Conservation (phyloP, 176 grass and related monocot species). For the Triticum timopheevii region DNA sequence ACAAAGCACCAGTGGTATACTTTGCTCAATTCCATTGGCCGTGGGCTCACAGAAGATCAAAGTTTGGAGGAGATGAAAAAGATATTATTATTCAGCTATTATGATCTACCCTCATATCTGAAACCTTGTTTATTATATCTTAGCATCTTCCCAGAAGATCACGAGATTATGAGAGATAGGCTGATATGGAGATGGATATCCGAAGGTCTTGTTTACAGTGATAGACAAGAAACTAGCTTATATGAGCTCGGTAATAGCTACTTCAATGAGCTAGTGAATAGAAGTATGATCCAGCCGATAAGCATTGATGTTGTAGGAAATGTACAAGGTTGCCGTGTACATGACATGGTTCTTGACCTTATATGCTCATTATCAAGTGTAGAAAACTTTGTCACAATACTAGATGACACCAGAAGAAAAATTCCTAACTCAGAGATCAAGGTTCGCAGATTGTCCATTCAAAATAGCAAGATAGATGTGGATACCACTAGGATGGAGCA, state of each 20-base stretch:
- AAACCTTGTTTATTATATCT: background rate
- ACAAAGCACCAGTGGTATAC: background rate
- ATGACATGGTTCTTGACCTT: background rate
- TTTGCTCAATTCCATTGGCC: background rate
- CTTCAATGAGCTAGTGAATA: background rate
- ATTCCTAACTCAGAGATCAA: background rate
- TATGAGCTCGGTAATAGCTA: background rate
- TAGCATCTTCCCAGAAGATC: background rate
- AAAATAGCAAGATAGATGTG: background rate
- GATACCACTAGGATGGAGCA: background rate
- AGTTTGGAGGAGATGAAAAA: background rate
- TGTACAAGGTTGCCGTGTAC: background rate
- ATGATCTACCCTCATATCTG: background rate
- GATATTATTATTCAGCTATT: background rate
- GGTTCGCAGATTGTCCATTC: background rate
- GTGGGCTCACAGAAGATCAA: background rate
- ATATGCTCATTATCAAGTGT: background rate
- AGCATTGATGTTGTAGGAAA: background rate
- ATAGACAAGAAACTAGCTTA: background rate
- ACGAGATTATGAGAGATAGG: rapidly evolving
- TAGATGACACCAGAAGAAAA: background rate
- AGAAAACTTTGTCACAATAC: background rate
- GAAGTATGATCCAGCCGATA: background rate
- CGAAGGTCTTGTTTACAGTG: background rate
- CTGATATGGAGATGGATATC: background rate